A percentile compares a stretch with the other conserved stretches of the same genome.
Conservation (phyloP, 306 rosid species). For the Sechiopsis laciniata region DNA sequence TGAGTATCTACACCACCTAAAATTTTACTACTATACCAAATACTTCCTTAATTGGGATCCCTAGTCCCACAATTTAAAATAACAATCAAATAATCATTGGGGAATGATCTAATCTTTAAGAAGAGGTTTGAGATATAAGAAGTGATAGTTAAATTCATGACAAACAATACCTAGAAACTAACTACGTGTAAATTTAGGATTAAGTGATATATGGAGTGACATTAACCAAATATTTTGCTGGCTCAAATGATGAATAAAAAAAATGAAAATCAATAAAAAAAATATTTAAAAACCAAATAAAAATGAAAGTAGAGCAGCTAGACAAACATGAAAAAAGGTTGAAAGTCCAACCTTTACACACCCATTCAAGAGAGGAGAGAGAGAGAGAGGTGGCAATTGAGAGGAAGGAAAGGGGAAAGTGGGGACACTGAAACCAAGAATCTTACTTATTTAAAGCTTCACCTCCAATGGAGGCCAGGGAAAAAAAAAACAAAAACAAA, state of each 20-base stretch:
- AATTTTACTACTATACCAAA: not conserved
- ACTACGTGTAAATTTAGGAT: too few relatives aligned
- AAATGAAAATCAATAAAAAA: not conserved
- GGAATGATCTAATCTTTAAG: too few relatives aligned
- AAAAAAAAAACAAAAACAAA: not conserved
- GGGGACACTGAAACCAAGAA: slow-evolving; percentile 21
- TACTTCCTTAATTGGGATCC: not conserved
- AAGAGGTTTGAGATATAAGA: too few relatives aligned
- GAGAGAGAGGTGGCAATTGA: slow-evolving; percentile 2
- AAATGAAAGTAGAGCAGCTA: not conserved
- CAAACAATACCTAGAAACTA: too few relatives aligned
- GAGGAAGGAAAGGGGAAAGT: slow-evolving; percentile 13
- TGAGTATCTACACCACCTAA: not conserved
- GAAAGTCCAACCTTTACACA: not conserved
- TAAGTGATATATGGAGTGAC: too few relatives aligned
- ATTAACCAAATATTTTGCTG: too few relatives aligned
- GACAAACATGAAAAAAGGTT: too few relatives aligned
- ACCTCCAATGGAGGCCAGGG: not conserved
- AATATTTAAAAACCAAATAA: not conserved
- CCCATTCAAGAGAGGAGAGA: not conserved
- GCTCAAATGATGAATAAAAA: too few relatives aligned
- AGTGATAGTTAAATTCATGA: too few relatives aligned
- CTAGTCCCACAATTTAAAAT: too few relatives aligned
- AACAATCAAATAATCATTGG: too few relatives aligned
- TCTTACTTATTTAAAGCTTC: slow-evolving; percentile 21